Evolutionary conservation across 2,329 filamentous ascomycete genomes (phyloP).

Genomic region (Arthroderma uncinatum): DNA sequence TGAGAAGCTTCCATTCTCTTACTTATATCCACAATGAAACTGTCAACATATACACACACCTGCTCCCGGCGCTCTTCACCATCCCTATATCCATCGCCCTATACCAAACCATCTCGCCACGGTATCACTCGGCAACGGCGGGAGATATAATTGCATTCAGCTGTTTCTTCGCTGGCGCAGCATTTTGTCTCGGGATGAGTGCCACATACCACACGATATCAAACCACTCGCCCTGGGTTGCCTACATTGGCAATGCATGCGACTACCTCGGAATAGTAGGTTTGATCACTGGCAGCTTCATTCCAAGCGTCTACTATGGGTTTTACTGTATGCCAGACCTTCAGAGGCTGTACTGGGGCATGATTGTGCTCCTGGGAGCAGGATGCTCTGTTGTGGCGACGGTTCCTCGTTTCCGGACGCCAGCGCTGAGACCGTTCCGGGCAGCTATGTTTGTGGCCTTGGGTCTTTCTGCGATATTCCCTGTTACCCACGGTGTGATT

Average conservation of each 20-base stretch:
- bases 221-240: slow-evolving; percentile 71
- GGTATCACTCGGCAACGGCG: slow-evolving; percentile 52
- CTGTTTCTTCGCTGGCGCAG: slow-evolving; percentile 68
- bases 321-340: slow-evolving; percentile 26
- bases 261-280: slow-evolving; percentile 27
- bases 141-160: slow-evolving; percentile 61
- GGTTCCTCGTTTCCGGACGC: slow-evolving; percentile 25
- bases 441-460: slow-evolving; percentile 22
- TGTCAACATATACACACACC: slow-evolving; percentile 62
- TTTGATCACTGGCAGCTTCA: slow-evolving; percentile 26
- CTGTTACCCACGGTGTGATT: slow-evolving; percentile 24
- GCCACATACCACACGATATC: slow-evolving; percentile 73
- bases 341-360: slow-evolving; percentile 26
- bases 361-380: too few species aligned
- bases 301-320: slow-evolving; percentile 27
- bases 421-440: slow-evolving; percentile 21
- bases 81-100: slow-evolving; percentile 43
- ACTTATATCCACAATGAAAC: slow-evolving; percentile 57
- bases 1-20: slow-evolving; percentile 47
- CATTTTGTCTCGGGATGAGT: slow-evolving; percentile 65
- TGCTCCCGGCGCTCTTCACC: slow-evolving; percentile 55
- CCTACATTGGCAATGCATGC: slow-evolving; percentile 77
- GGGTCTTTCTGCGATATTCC: slow-evolving; percentile 25
- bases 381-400: slow-evolving; percentile 29
- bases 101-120: slow-evolving; percentile 48